phyloP scores from a whole-genome alignment of 2,329 filamentous ascomycete species.

The Aspergillus sp. region DNA sequence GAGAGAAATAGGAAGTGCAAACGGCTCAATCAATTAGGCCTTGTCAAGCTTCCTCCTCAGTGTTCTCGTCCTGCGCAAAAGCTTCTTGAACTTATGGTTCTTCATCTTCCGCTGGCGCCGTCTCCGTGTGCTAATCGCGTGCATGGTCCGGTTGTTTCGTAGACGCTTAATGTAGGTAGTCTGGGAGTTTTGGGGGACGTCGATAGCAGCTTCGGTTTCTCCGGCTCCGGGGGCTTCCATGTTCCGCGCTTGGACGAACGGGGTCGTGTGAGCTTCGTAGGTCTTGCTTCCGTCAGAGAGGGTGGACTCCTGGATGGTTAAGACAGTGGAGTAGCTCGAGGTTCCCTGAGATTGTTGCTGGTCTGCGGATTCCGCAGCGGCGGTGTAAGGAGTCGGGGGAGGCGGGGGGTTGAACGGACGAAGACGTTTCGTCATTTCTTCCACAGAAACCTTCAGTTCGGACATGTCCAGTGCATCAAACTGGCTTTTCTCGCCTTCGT shows the following conservation, averaged over 20 bases:
- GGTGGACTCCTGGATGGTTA: conserved; percentile 55
- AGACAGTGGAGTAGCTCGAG: conserved; percentile 48
- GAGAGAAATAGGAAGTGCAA: conserved; percentile 14
- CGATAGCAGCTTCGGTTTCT: conserved; percentile 44
- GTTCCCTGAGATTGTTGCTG: conserved; percentile 37
- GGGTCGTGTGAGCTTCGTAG: conserved; percentile 53
- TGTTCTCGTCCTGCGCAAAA: conserved; percentile 89
- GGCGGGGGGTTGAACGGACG: conserved; percentile 85
- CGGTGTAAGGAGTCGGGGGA: conserved; percentile 60
- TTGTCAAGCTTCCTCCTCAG: conserved; percentile 80
- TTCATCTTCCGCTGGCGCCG: conserved; percentile 98
- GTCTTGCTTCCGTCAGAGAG: conserved; percentile 51
- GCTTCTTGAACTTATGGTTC: conserved; percentile 99
- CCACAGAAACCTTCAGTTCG: conserved; percentile 65
- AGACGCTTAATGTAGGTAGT: conserved; percentile 67
- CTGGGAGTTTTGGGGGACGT: conserved; percentile 53
- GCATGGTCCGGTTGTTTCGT: conserved; percentile 60
- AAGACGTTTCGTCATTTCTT: conserved; percentile 69
- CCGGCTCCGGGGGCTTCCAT: conserved; percentile 38
- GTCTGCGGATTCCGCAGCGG: conserved; percentile 40
- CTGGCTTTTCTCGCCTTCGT: conserved; percentile 37
- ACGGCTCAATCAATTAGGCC: conserved; percentile 34
- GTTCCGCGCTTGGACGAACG: conserved; percentile 45
- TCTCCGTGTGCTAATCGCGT: conserved; percentile 85
- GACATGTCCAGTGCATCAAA: conserved; percentile 53